Percentiles rank a stretch among this genome's conserved stretches.
phyloP scores from a whole-genome alignment of 805 yeast species.

The Citeromyces matritensis region DNA sequence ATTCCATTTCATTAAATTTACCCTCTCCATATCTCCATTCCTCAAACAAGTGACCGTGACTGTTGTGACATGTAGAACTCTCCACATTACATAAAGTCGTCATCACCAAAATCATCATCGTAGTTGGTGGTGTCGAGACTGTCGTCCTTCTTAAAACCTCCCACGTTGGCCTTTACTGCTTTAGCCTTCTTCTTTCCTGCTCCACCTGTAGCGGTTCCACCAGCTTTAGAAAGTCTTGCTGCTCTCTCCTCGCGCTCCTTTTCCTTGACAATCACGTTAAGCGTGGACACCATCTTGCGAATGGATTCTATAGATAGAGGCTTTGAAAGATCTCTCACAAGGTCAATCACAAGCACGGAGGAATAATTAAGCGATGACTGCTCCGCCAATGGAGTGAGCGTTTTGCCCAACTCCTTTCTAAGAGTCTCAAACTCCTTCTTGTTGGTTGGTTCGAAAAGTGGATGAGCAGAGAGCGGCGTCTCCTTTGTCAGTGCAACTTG shows the following conservation, averaged over 20 bases:
- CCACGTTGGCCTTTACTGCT: slow-evolving; percentile 53
- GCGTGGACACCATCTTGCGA: slow-evolving; percentile 74
- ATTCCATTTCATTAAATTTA: too few relatives aligned
- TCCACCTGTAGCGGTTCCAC: slow-evolving; percentile 83
- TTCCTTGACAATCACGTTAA: slow-evolving; percentile 68
- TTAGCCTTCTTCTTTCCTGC: slow-evolving; percentile 93
- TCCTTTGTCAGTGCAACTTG: slow-evolving; percentile 30
- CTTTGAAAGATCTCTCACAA: slow-evolving; percentile 68
- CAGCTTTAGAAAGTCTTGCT: slow-evolving; percentile 66
- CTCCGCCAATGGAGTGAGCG: slow-evolving; percentile 43
- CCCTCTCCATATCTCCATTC: too few relatives aligned
- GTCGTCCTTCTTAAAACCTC: slow-evolving; percentile 47
- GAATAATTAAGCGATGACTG: slow-evolving; percentile 55
- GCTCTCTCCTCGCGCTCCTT: slow-evolving; percentile 85
- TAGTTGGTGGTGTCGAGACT: slow-evolving; percentile 37
- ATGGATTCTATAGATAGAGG: slow-evolving; percentile 75
- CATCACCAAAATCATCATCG: slow-evolving; percentile 50
- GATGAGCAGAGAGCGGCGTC: slow-evolving; percentile 58
- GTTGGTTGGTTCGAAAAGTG: slow-evolving; percentile 72
- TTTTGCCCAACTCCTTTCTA: slow-evolving; percentile 54
- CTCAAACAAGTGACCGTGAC: too few relatives aligned
- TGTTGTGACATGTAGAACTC: too few relatives aligned
- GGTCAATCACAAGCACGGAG: slow-evolving; percentile 66
- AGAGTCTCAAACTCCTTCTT: slow-evolving; percentile 71
- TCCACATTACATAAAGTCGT: slow-evolving; percentile 59